Evolutionary conservation across 2,329 filamentous ascomycete genomes (phyloP), one percentile per base, ranked within the genome.

Genomic region (Xylariaceae sp.): DNA sequence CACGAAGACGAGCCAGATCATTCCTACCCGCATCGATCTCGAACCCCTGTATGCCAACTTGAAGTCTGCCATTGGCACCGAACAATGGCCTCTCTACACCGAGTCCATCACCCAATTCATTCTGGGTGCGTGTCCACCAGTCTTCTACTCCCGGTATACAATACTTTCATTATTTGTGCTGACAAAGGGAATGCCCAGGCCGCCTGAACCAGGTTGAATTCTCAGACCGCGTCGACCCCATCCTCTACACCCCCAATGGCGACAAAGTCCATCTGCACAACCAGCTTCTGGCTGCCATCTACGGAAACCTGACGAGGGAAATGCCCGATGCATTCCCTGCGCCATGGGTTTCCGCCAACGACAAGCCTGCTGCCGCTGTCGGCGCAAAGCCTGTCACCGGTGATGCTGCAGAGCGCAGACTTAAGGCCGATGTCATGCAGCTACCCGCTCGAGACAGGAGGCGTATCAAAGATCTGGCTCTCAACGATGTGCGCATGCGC

Each of bases 351-450:
- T 87, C 83, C 67, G 83, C 84, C 49, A 86, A 87, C 63, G 84
- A 88, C 61, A 88, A 88, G 62, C 83, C 83, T 16, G 71, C 78
- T 16, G 71, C 79, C 11, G 75, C 75, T 40, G 72, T 78, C 31
- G 79, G 80, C 57, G 79, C 74, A 59, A 88, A 88, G 66, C 81
- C 82, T 18, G 77, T 83, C 43, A 82, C 80, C 28, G 83, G 83
- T 28, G 84, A 88, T 75, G 82, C 84, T 33, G 77, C 81, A 34
- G 84, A 88, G 69, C 76, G 83, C 61, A 78, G 78, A 59, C 68
- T 88, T 45, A 88, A 88, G 72, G 82, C 79, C 60, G 83, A 87
- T 64, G 82, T 88, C 54, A 88, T 88, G 85, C 82, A 85, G 63
- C 74, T 88, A 42, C 84, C 82, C n/a, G 82, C 76, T 51, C 76